phyloP scores from a whole-genome alignment of 1,284 basidiomycete genomes.

The Cryptococcus wingfieldii region DNA sequence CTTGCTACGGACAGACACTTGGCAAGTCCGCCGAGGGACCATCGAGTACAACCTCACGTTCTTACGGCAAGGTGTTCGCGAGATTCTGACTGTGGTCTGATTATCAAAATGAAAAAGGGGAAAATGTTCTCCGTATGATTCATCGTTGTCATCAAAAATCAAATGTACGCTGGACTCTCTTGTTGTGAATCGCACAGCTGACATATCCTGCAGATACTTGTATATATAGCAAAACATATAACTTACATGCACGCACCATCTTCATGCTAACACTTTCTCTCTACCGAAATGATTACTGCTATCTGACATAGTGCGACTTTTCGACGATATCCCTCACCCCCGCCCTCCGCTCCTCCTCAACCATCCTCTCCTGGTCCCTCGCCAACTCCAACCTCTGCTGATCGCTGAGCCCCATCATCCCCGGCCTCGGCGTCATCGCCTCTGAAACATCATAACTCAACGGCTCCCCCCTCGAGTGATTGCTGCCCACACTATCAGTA shows the following conservation, averaged over 20 bases:
- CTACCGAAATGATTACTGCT: neutral
- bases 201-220: neutral
- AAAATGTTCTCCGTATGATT: neutral
- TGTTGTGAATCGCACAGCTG: neutral
- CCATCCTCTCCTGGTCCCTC: neutral
- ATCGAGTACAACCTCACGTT: conserved; percentile 92
- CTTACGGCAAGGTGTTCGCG: conserved; percentile 57
- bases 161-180: neutral
- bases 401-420: neutral
- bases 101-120: neutral
- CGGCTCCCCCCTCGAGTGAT: neutral
- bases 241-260: neutral
- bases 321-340: too few relatives aligned
- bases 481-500: neutral
- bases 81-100: conserved; percentile 42
- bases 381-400: neutral
- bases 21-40: conserved; percentile 70
- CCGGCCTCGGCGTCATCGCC: neutral
- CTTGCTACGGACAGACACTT: conserved; percentile 72
- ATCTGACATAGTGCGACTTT: too few relatives aligned
- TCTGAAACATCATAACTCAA: neutral
- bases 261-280: neutral
- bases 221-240: neutral
- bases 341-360: too few relatives aligned
- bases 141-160: neutral